Conservation (phyloP, 371 early-diverging fungal species). For the Synchytrium microbalum region DNA sequence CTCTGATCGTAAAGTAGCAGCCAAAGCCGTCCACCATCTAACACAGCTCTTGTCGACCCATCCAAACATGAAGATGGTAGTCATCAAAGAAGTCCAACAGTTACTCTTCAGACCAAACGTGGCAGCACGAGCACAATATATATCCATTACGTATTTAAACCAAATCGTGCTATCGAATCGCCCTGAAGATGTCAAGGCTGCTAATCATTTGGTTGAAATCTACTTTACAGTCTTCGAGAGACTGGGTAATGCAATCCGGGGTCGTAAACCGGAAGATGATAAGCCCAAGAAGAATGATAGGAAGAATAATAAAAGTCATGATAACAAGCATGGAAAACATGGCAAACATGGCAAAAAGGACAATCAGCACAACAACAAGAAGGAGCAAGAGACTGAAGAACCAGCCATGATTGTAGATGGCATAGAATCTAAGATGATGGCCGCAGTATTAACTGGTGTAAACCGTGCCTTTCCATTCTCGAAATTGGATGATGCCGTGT, state of each 20-base stretch:
- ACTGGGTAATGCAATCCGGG: conserved; percentile 38
- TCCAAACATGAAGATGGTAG: conserved; percentile 84
- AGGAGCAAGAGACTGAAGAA: conserved; percentile 9
- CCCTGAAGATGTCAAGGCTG: conserved; percentile 53
- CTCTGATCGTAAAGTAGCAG: conserved; percentile 74
- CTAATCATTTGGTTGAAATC: conserved; percentile 74
- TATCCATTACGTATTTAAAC: conserved; percentile 78
- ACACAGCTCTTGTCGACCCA: conserved; percentile 63
- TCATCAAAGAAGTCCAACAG: conserved; percentile 79
- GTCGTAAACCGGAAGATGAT: conserved; percentile 4
- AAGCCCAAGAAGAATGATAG: conserved; percentile 33
- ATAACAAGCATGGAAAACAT: conserved; percentile 7
- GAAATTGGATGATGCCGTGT: conserved; percentile 65
- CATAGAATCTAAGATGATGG: conserved; percentile 68
- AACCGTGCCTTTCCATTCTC: conserved; percentile 93
- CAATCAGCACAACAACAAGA: conserved; percentile 2
- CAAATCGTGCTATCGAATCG: conserved; percentile 74
- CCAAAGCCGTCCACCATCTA: conserved; percentile 69
- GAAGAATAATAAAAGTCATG: conserved; percentile 23
- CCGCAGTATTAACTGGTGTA: conserved; percentile 89
- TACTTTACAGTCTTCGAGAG: conserved; percentile 87
- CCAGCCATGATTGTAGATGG: conserved; percentile 50
- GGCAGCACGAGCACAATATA: conserved; percentile 67
- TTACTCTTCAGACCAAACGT: conserved; percentile 65
- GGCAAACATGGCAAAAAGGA: not conserved